Base-by-base conservation (phyloP, 768 basidiomycete genomes). In the Podaxis sp. region DNA sequence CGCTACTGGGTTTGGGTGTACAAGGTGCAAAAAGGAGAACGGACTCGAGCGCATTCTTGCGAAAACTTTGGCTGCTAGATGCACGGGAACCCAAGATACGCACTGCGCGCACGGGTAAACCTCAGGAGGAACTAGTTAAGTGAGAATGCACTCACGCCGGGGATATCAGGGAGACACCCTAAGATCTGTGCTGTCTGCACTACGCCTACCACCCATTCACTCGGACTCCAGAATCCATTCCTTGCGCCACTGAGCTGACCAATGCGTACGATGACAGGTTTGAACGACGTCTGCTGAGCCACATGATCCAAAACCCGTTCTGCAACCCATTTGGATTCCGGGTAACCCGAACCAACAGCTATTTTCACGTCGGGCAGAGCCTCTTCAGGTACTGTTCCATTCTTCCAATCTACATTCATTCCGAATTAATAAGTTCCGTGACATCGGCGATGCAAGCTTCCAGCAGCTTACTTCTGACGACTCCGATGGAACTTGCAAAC, bases 121-220 rank as follows among this genome's bases (percentile, higher is more conserved):
- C 9, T 55, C 22, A 48, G 28, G 13, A 9, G 15, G 13, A 24
- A 28, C 5, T 22, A 36, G 22, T 6, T 24, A 3, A 30, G 30
- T 24, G 4, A n/a, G 36, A 1, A 2, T 36, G 15, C 4, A 73
- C 75, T 68, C 63, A 77, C 77, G 42, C 72, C 72, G 2, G 65
- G 49, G 6, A 68, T 61, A 6, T 69, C 63, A 0, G 80, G 80
- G 7, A 82, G 69, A 56, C 71, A 75, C 5, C 67, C 61, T 4
- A 79, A 57, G 4, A 66, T 51, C 11, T 67, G 48, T 7, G 69
- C 72, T 13, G 75, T 74, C 40, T 72, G 70, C 3, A 81, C 68
- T 11, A 82, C 64, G 38, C 69, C 66, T 0, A 81, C 79, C 26
- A 82, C 69, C 82, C 82, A 83, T 59, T 83, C 82, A 3, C 63